Evolutionary conservation across 768 basidiomycete genomes (phyloP), one percentile per base, ranked within the genome.

Genomic region (Trichaptum fuscoviolaceum): DNA sequence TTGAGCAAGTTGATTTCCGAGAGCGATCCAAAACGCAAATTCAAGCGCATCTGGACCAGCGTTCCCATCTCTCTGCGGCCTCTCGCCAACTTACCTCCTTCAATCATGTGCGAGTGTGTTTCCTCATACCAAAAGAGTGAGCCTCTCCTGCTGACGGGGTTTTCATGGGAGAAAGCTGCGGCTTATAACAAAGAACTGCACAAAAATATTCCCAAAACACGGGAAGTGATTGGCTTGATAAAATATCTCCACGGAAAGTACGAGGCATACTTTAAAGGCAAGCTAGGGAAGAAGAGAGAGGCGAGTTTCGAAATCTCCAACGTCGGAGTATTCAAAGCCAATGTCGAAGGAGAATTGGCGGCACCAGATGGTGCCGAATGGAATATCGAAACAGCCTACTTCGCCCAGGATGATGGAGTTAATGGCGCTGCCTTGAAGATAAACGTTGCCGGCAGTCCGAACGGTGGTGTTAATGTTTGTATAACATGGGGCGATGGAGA

Each of bases 271-370:
- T 71, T 76, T 63, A 64, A 58, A 9, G 73, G 74, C 0, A 71
- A 71, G 67, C 64, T 78, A 20, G 78, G 77, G 18, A 73, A 70
- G 68, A 79, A 79, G 69, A 72, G 81, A 26, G 67, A 65, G 6
- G 69, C 20, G 20, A 75, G 74, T 35, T 64, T 82, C 20, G 76
- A 77, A 67, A 63, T 81, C 12, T 81, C 80, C n/a, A 82, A 82
- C 69, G 63, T 78, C 17, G 80, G 80, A 17, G 70, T 67, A 4
- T 76, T 79, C 64, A 68, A 66, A 27, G 4, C 24, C n/a, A n/a
- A 20, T 0, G 61, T 15, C 24, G 62, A 59, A 42, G 30, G 25
- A 12, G 59, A 61, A 24, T 12, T 20, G 3, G 42, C 42, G 10
- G 42, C 20, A 12, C 42, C 42, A 20, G 59, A 61, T 2, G 59